Base-by-base conservation (phyloP, 2,329 filamentous ascomycete species). In the Talaromyces verruculosus region DNA sequence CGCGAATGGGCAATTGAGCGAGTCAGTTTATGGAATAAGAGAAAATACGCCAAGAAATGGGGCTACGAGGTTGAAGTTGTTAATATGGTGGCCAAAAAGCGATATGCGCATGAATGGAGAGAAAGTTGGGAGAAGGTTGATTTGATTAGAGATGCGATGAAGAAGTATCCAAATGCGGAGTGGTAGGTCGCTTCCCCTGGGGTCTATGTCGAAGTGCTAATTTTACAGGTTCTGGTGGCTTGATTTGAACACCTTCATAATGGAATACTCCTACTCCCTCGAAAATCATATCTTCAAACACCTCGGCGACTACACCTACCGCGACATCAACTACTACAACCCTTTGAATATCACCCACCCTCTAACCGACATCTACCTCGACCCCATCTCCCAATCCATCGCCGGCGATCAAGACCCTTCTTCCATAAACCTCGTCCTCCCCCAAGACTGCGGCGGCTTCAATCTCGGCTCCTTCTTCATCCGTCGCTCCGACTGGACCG, bases 51-150 rank as follows among this genome's bases (percentile, higher is more conserved):
- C 2, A 84, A 87, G 39, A 86, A 85, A 76, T 98, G 95, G 93
- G 95, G 95, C 15, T 98, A 99, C 77, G 91, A 97, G 68, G 83
- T 99, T 66, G 95, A 99, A 77, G 90, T 98, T 75, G 92, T 96
- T 71, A 96, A 99, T 78, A 96, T 99, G 93, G 94, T 93, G 81
- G 97, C 93, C 63, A 97, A 97, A 85, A 98, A 97, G 82, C 89
- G 93, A 70, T 99, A 99, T 77, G 94, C 95, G 33, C 95, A 99
- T 80, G 95, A 99, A 80, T 99, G 95, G 95, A 88, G 95, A 74
- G 95, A 99, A 80, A 96, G 94, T 77, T 99, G 95, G 95, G 95
- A 99, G 80, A 99, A 98, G 83, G 93, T 97, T 68, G 95, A 99
- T 77, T 92, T 92, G 49, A 88, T 99, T 72, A 88, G 94, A 67